phyloP scores from a whole-genome alignment of 2,329 filamentous ascomycete species.

The Aaosphaeria pasadenensis region DNA sequence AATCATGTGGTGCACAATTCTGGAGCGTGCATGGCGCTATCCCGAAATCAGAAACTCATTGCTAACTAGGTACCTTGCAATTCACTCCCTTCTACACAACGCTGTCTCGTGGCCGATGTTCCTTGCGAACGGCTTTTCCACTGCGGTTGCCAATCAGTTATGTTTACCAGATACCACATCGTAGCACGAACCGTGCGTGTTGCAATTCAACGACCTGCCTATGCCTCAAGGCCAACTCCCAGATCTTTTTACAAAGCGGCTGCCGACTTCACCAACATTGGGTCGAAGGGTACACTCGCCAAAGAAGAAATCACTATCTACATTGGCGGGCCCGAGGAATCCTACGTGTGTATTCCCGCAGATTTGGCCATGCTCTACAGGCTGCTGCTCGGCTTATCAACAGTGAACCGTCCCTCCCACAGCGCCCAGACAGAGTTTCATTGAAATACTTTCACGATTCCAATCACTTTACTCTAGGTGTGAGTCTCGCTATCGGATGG shows the following conservation, averaged over 20 bases:
- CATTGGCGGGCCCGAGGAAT: slow-evolving; percentile 10
- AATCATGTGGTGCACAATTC: no score
- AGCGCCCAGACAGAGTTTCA: slow-evolving; percentile 4
- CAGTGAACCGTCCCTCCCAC: slow-evolving; percentile 3
- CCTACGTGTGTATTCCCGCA: slow-evolving; percentile 13
- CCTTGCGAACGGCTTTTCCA: no score
- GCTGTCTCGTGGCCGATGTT: no score
- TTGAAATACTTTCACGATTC: slow-evolving; percentile 11
- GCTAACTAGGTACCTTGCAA: no score
- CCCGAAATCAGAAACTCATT: no score
- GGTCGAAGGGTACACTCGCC: slow-evolving; percentile 8
- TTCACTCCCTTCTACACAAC: no score
- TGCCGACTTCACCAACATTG: slow-evolving; percentile 10
- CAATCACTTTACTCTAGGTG: neutral
- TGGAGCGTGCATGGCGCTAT: no score
- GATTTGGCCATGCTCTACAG: slow-evolving; percentile 13
- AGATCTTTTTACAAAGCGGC: slow-evolving; percentile 10
- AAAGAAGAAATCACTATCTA: slow-evolving; percentile 11
- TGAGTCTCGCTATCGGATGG: no score
- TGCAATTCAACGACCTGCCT: neutral
- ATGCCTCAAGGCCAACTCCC: slow-evolving; percentile 3
- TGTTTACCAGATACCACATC: no score
- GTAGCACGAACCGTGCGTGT: neutral
- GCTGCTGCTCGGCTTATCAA: slow-evolving; percentile 5
- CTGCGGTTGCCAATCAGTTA: no score